Base-by-base conservation (phyloP, 306 rosid genomes). In the Senna tora region DNA sequence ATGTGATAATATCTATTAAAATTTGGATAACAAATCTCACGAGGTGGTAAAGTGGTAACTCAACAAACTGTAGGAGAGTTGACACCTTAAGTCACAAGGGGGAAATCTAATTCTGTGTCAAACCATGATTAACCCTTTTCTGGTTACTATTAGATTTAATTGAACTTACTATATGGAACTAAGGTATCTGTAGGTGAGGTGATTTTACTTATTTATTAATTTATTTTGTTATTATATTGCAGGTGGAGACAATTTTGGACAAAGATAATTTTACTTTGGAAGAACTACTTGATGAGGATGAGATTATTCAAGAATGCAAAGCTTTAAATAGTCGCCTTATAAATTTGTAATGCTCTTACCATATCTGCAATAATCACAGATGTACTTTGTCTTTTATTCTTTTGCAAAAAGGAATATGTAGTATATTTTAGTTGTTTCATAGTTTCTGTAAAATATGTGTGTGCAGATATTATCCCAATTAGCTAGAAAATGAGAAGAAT, bases 201-300 rank as follows among this genome's bases (percentile, higher is more conserved):
- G 55, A 20, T 69, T 65, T 57, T 17, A 58, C 16, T 0, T 25
- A 20, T 55, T 80, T 16, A 25, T 25, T n/a, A n/a, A 25, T 69
- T 15, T 75, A 34, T 65, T 47, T 62, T 51, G 28, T 90, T 56
- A 75, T 34, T 61, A 46, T 9, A 34, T 70, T 87, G 74, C 86
- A 95, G 99, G 96, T 95, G 88, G 99, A 95, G 93, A 89, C 97
- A 32, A 87, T 95, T 76, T 85, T 95, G 92, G 99, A 95, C 71
- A 92, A 76, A 87, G 99, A 92, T 3, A 87, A 84, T 80, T 95
- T 82, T 74, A 84, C 96, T 10, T 79, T 95, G 85, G 99, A 95
- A 68, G 99, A 95, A 64, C 89, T 95, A 73, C 94, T 95, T 67
- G 99, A 95, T 34, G 99, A 95, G 81, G 99, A 95, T 75, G 99